Base-by-base conservation (phyloP, 169 alveolate genomes). In the Babesia sp. region DNA sequence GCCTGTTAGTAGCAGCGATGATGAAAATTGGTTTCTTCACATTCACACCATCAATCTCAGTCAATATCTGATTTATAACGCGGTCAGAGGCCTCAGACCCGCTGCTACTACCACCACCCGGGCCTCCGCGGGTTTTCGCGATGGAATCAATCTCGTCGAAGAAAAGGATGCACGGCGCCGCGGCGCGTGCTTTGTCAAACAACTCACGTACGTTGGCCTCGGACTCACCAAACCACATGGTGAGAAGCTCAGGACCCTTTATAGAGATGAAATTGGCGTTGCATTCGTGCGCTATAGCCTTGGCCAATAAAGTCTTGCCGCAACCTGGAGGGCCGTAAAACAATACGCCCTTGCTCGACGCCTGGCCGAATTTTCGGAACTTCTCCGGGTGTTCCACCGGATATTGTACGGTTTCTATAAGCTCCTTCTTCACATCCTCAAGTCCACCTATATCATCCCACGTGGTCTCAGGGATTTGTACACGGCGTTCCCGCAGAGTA, bases 101-200 rank as follows among this genome's bases (percentile, higher is more conserved):
- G 42, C 92, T 87, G 61, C 85, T 63, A 45, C 71, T 46, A 2
- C 67, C 67, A 26, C 91, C 93, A 12, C 82, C 71, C 50, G 90
- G 89, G 31, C 86, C 71, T 51, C 97, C 97, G 72, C 99, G 83
- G 46, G 85, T 83, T 71, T 85, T 84, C 3, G 95, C 99, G 63
- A 98, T 93, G 5, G 99, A 96, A 86, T 98, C 99, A 29, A 98
- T 96, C 90, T 98, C 99, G 79, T 98, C 99, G 68, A 95, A 94
- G 83, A 95, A 94, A n/a, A 94, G 84, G 12, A 94, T 88, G 69
- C 96, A 91, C 1, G 97, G 97, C 33, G 97, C 93, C 33, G 95
- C 94, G n/a, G 93, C 93, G 12, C 93, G 45, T 1, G 93, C 93
- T 69, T 89, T 89, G 76, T 89, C 93, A 70, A 89, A 89, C 63